Percentiles rank a stretch among this genome's conserved stretches.
Evolutionary conservation across 164 flowering plant species (phyloP).

Genomic region (Sedum album): DNA sequence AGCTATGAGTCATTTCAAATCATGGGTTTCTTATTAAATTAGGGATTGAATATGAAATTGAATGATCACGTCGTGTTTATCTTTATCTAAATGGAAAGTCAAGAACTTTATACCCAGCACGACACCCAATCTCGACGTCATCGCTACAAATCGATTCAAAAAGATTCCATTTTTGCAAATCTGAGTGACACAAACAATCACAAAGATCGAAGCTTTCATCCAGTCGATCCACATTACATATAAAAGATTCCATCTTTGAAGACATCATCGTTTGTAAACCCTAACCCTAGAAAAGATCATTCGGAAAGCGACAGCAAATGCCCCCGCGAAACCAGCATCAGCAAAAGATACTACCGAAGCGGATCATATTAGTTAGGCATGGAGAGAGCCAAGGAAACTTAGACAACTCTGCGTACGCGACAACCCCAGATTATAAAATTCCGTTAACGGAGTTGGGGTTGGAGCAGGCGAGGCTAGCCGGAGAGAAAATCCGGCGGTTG

Average conservation of each 20-base stretch:
- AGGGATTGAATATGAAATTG: no score
- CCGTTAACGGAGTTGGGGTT: constrained; percentile 54
- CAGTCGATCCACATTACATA: not conserved
- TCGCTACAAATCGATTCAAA: no score
- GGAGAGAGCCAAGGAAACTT: constrained; percentile 86
- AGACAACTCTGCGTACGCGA: constrained; percentile 53
- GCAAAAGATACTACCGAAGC: constrained; percentile 42
- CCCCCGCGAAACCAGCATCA: constrained; percentile 5
- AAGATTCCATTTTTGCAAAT: not conserved
- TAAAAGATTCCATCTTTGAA: not conserved
- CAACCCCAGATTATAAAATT: constrained; percentile 74
- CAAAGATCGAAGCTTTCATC: constrained; percentile 3
- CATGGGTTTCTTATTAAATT: not conserved
- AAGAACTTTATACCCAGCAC: not conserved
- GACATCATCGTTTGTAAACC: not conserved
- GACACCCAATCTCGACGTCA: no score
- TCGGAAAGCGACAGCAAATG: no score
- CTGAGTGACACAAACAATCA: not conserved
- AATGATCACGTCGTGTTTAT: no score
- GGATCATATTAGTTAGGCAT: constrained; percentile 80
- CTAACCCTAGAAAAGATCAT: not conserved
- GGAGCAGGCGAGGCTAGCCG: constrained; percentile 53
- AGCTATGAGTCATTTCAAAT: not conserved
- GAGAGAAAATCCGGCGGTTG: constrained; percentile 29
- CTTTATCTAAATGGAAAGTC: not conserved